These are phyloP conservation scores for Xylariaceae sp. DNA, from an alignment of 2,329 filamentous ascomycete species.

Conservation along the genomic window DNA sequence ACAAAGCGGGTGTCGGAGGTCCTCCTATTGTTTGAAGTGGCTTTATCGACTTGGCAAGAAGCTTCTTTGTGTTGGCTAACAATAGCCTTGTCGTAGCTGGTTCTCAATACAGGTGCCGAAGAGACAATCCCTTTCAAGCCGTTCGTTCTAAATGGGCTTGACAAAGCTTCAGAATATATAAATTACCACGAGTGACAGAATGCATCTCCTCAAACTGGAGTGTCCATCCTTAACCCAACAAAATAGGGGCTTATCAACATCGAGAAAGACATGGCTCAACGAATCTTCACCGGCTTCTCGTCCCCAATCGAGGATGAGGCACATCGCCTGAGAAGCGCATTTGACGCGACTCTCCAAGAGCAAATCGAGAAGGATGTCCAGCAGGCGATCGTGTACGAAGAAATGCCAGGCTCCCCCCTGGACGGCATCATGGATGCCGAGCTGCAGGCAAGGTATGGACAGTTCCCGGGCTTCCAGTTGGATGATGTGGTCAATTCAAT, in stretches of 20 bases:
- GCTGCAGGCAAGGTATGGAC: too few species aligned
- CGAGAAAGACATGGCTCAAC: conserved; percentile 6
- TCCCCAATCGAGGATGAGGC: neutral
- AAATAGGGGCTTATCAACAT: neutral
- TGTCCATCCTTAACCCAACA: too few species aligned
- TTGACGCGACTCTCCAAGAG: too few species aligned
- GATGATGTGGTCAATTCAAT: too few species aligned
- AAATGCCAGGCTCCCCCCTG: too few species aligned
- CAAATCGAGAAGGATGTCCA: too few species aligned
- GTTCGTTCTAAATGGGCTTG: neutral
- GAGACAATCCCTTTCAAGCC: neutral
- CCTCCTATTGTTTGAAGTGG: too few species aligned
- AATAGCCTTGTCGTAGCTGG: neutral
- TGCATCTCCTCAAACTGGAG: neutral
- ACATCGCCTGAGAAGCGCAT: neutral
- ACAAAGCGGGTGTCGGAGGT: neutral
- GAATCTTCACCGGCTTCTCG: neutral
- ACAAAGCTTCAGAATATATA: neutral
- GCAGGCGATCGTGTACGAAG: too few species aligned
- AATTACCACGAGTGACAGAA: neutral
- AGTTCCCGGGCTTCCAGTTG: too few species aligned
- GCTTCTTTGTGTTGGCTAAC: neutral
- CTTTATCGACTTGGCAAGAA: too few species aligned
- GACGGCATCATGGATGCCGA: too few species aligned
- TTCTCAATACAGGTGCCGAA: neutral